phyloP scores from a whole-genome alignment of 2,329 filamentous ascomycete species.

The Neofusicoccum ribis region DNA sequence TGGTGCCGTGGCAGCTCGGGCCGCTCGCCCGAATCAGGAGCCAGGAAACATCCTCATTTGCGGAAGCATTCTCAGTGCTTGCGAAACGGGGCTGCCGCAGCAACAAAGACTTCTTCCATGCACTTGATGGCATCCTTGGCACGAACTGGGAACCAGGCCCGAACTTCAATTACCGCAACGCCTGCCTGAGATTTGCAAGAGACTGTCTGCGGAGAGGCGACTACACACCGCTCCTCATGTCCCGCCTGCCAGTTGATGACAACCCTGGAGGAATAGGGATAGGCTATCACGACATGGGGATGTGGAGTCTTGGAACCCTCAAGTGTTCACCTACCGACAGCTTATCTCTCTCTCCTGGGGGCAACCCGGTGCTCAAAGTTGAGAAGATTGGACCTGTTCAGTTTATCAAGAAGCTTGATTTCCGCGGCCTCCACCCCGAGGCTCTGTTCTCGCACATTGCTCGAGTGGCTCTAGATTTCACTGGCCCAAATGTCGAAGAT shows the following conservation, averaged over 20 bases:
- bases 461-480: background rate
- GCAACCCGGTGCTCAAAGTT: background rate
- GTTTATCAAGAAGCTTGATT: background rate
- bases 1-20: background rate
- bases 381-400: background rate
- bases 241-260: background rate
- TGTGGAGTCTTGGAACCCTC: background rate
- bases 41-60: background rate
- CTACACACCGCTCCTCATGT: conserved; percentile 24
- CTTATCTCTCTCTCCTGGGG: background rate
- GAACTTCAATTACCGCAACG: background rate
- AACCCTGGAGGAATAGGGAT: background rate
- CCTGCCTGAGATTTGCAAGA: conserved; percentile 20
- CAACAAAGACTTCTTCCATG: background rate
- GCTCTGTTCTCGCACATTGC: background rate
- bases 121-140: background rate
- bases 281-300: background rate
- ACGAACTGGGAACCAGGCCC: background rate
- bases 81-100: background rate
- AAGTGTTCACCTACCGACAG: background rate
- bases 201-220: conserved; percentile 21
- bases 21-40: background rate
- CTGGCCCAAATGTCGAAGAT: background rate
- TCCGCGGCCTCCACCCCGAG: background rate
- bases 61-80: background rate